These are phyloP conservation scores for Carex kokanica DNA, from an alignment of 176 grass and related monocot species.

Conservation along the genomic window DNA sequence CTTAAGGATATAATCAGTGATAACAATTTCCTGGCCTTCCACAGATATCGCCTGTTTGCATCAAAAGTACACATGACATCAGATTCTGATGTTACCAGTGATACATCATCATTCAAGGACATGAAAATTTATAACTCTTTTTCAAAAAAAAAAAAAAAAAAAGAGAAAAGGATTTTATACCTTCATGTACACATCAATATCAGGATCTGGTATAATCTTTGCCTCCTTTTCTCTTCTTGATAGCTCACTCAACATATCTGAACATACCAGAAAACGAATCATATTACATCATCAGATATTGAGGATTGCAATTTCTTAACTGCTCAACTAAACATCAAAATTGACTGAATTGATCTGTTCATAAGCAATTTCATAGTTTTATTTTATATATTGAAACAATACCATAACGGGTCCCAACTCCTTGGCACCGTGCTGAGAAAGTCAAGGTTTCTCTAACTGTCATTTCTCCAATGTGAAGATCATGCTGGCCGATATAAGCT, in stretches of 20 bases:
- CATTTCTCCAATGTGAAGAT: conserved; percentile 83
- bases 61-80: neutral
- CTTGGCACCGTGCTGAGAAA: conserved; percentile 85
- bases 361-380: neutral
- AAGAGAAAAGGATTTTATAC: conserved; percentile 21
- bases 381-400: neutral
- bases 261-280: conserved; percentile 23
- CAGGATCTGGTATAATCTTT: conserved; percentile 79
- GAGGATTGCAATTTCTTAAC: no score
- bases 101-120: neutral
- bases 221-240: conserved; percentile 95
- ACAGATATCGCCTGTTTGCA: conserved; percentile 74
- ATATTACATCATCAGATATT: neutral
- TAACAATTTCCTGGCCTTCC: conserved; percentile 85
- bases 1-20: conserved; percentile 96
- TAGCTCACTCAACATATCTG: conserved; percentile 89
- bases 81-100: neutral
- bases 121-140: conserved; percentile 6
- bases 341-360: neutral
- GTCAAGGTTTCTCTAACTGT: conserved; percentile 76
- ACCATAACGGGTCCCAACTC: conserved; percentile 96
- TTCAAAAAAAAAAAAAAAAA: conserved; percentile 1
- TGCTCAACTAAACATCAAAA: neutral
- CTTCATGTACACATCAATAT: conserved; percentile 97
- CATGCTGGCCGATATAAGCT: conserved; percentile 80